Conservation (phyloP, 768 basidiomycete species). For the Wakefieldia striispora region DNA sequence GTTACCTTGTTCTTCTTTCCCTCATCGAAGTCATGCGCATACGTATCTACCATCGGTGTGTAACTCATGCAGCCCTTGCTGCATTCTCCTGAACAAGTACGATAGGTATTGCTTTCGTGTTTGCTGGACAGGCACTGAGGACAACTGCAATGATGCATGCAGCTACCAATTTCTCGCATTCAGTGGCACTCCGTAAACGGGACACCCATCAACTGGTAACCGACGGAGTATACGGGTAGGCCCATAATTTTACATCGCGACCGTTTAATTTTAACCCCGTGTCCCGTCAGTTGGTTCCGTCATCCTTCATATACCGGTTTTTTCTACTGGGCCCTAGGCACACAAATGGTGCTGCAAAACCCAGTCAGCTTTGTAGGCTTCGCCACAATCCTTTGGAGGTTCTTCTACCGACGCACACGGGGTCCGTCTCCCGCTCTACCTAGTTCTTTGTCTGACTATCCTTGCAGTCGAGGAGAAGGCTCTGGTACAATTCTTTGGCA, state of each 20-base stretch:
- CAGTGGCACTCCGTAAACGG: slow-evolving; percentile 73
- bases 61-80: slow-evolving; percentile 1
- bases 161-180: slow-evolving; percentile 89
- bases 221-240: slow-evolving; percentile 84
- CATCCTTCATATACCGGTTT: slow-evolving; percentile 98
- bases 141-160: slow-evolving; percentile 98
- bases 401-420: slow-evolving; percentile 80
- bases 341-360: slow-evolving; percentile 90
- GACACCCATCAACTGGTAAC: slow-evolving; percentile 80
- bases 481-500: slow-evolving; percentile 85
- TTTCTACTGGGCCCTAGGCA: slow-evolving; percentile 97
- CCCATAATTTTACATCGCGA: slow-evolving; percentile 6
- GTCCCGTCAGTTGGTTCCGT: slow-evolving; percentile 47
- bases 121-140: slow-evolving; percentile 74
- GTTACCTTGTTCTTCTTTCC: slow-evolving; percentile 67
- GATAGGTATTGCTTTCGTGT: slow-evolving; percentile 61
- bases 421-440: slow-evolving; percentile 48
- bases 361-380: slow-evolving; percentile 70
- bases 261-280: neutral
- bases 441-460: slow-evolving; percentile 3
- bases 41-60: slow-evolving; percentile 60
- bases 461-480: slow-evolving; percentile 74
- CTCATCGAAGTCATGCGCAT: slow-evolving; percentile 54
- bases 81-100: neutral
- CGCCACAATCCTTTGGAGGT: slow-evolving; percentile 69